These are phyloP conservation scores for Aureobasidium melanogenum DNA, from an alignment of 2,329 filamentous ascomycete genomes.

Conservation along the genomic window DNA sequence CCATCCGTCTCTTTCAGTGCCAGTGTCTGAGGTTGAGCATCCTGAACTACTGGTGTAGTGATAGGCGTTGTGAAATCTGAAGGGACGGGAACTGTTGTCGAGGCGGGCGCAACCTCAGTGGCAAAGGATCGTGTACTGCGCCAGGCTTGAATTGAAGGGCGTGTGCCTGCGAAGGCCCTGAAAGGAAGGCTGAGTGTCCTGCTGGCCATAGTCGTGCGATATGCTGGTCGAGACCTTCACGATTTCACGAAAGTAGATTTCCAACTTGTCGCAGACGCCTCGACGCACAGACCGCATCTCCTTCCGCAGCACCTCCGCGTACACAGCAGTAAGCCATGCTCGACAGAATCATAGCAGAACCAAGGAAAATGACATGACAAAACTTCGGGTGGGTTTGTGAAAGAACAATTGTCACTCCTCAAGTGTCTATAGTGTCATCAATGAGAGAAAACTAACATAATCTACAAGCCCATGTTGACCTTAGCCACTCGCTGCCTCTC, in stretches of 20 bases:
- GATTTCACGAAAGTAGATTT: neutral
- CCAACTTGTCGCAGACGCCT: neutral
- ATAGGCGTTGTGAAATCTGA: neutral
- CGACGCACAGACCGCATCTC: neutral
- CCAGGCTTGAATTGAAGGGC: conserved; percentile 13
- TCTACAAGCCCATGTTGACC: neutral
- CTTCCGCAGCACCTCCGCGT: neutral
- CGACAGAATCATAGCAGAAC: neutral
- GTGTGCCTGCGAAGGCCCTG: conserved; percentile 1
- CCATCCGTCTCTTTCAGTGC: neutral
- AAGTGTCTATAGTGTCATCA: neutral
- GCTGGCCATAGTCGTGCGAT: conserved; percentile 6
- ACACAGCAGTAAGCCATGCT: no score
- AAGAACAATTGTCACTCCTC: neutral
- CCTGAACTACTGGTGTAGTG: neutral
- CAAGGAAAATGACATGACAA: no score
- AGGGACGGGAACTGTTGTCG: neutral
- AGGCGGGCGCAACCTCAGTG: conserved; percentile 2
- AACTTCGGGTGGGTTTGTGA: neutral
- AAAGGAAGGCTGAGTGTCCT: neutral
- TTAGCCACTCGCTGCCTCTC: neutral
- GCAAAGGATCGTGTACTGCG: conserved; percentile 6
- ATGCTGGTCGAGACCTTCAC: neutral
- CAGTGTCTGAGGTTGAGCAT: neutral
- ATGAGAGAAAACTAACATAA: neutral